phyloP scores from a whole-genome alignment of 2,329 filamentous ascomycete genomes.

The Chalaropsis ovoidea region DNA sequence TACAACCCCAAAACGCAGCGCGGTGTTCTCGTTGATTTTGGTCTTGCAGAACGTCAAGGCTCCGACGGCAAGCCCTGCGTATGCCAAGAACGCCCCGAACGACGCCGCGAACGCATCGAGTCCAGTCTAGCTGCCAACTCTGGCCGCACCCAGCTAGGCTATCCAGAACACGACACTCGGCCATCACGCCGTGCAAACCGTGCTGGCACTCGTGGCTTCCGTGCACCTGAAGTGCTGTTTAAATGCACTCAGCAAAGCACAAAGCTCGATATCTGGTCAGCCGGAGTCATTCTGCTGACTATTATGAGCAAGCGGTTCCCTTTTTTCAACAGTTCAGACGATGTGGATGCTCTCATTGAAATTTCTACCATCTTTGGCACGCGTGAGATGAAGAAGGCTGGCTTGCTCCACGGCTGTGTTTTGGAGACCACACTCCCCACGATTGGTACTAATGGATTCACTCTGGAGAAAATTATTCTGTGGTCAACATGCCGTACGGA shows the following conservation, averaged over 20 bases:
- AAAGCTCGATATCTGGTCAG: slow-evolving; percentile 94
- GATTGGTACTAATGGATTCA: slow-evolving; percentile 74
- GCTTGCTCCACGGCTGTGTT: slow-evolving; percentile 76
- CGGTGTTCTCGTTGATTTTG: slow-evolving; percentile 96
- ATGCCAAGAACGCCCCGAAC: slow-evolving; percentile 57
- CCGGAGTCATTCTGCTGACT: slow-evolving; percentile 92
- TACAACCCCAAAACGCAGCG: slow-evolving; percentile 72
- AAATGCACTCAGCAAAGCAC: slow-evolving; percentile 94
- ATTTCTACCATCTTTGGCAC: slow-evolving; percentile 90
- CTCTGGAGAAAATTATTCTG: slow-evolving; percentile 83
- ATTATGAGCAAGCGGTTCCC: slow-evolving; percentile 86
- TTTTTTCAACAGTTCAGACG: slow-evolving; percentile 98
- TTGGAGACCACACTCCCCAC: slow-evolving; percentile 91
- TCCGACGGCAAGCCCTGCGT: slow-evolving; percentile 69
- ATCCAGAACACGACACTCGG: slow-evolving; percentile 81
- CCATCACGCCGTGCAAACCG: slow-evolving; percentile 85
- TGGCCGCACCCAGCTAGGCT: slow-evolving; percentile 45
- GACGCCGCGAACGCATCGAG: slow-evolving; percentile 51
- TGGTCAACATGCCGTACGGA: slow-evolving; percentile 80
- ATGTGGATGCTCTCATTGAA: slow-evolving; percentile 94
- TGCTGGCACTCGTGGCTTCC: slow-evolving; percentile 88
- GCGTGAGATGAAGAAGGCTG: slow-evolving; percentile 71
- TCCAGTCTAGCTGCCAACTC: slow-evolving; percentile 47
- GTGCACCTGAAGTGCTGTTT: slow-evolving; percentile 89
- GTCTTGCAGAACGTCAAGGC: slow-evolving; percentile 78